Base-by-base conservation (phyloP, 2,329 filamentous ascomycete species). In the Sphaceloma murrayae region DNA sequence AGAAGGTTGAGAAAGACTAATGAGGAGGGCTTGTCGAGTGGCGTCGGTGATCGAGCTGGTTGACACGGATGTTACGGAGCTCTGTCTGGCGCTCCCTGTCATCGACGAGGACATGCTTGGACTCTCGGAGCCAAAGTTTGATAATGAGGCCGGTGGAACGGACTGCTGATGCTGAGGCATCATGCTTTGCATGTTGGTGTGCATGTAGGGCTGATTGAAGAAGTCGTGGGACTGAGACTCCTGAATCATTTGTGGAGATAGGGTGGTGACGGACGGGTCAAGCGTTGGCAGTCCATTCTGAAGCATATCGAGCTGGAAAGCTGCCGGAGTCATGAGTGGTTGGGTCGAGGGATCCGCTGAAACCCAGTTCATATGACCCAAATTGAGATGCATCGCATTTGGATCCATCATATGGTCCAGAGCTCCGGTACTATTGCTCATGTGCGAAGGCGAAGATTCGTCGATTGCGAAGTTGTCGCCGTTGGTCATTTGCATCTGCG, bases 361-460 rank as follows among this genome's bases (percentile, higher is more conserved):
- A 79, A 82, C 86, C 67, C 83, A 77, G 40, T 51, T 53, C 31
- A 53, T 52, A 19, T 51, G 52, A 39, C 49, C 51, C 33, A 53
- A 51, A 39, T 51, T 53, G 24, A 53, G 50, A 22, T 51, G 53
- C 26, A 55, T 51, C 2, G 52, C 43, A 22, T 59, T 49, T 21
- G 85, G 85, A 62, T 95, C 87, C 47, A 91, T 71, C 81, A 94
- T 87, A 48, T 87, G 78, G 60, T 96, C 91, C 63, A 85, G 93
- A 62, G 88, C 84, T 40, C 82, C 85, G 32, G 85, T 94, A 2
- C 18, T 22, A 66, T 89, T 96, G 67, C 89, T 96, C 62, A 96
- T 89, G 34, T 87, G 87, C 6, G 91, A 96, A 11, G 91, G 91
- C 10, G 91, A 96, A 8, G 91, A 96, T 48, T 84, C 87, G 56